Percentiles rank a stretch among this genome's conserved stretches.
Evolutionary conservation across 2,329 filamentous ascomycete species (phyloP).

Genomic region (Ceratocystis eucalypticola): DNA sequence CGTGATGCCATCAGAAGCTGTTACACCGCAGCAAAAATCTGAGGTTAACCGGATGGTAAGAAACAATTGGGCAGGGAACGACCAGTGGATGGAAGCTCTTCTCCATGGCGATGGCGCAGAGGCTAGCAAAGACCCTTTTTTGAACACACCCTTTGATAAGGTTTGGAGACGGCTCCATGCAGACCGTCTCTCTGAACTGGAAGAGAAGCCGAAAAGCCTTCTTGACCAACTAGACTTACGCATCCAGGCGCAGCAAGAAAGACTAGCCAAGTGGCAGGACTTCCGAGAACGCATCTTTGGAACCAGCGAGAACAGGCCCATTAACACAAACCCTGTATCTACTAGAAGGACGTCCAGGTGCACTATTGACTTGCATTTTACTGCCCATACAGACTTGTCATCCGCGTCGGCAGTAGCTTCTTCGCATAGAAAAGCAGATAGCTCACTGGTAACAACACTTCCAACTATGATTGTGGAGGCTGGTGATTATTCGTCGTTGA

Average conservation of each 20-base stretch:
- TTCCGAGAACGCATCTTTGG: conserved; percentile 42
- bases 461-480: not conserved
- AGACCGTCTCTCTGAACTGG: conserved; percentile 43
- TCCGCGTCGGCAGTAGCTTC: not conserved
- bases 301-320: conserved; percentile 22
- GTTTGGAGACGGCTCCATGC: conserved; percentile 57
- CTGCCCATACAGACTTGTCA: conserved; percentile 32
- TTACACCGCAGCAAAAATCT: conserved; percentile 32
- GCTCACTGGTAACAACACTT: not conserved
- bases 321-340: conserved; percentile 22
- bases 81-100: conserved; percentile 59
- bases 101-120: conserved; percentile 48
- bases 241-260: conserved; percentile 50
- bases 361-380: conserved; percentile 41
- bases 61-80: conserved; percentile 67
- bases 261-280: conserved; percentile 60
- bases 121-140: conserved; percentile 44
- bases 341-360: conserved; percentile 25
- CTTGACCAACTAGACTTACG: conserved; percentile 59
- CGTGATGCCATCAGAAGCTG: conserved; percentile 23
- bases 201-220: conserved; percentile 38
- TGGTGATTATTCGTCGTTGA: conserved; percentile 11
- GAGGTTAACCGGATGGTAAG: conserved; percentile 48
- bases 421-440: not conserved
- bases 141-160: conserved; percentile 53